Base-by-base conservation (phyloP, 1,284 basidiomycete genomes). In the Leccinum angustisporum region DNA sequence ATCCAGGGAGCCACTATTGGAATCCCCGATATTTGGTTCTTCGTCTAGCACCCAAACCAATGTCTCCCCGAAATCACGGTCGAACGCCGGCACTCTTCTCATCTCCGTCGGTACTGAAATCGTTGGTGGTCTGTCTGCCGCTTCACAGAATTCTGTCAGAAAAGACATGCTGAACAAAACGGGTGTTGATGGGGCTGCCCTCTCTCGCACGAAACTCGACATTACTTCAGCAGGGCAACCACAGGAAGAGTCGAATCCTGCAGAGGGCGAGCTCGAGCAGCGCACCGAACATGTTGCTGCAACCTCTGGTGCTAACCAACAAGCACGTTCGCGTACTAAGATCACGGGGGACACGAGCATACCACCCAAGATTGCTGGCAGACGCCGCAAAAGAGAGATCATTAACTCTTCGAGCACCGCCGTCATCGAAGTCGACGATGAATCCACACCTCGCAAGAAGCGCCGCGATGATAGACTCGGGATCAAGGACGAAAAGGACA, bases 301-400 rank as follows among this genome's bases (percentile, higher is more conserved):
- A 30, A 21, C 54, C 5, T 52, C 38, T 30, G 46, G 16, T 46
- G 18, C 13, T 16, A 14, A 33, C 13, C 59, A 33, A n/a, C 53
- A 58, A 27, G 18, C 14, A 31, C 21, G 18, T 36, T 18, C 51
- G 18, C 18, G 31, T 38, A 18, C 53, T 54, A 59, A 60, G 21
- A 59, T 21, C 27, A 38, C 43, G 53, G 61, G 59, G 18, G 55
- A 63, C 21, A 53, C 43, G 2, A 59, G 27, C 50, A 16, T 50
- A 5, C 61, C 59, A 5, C 43, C 53, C 2, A 74, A 62, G 52
- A 40, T 69, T 36, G 60, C 63, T 31, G 73, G 75, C 38, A 70
- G 14, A 27, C 73, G 73, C 52, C 66, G 74, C 62, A 72, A 76
- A 54, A 65, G 74, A 51, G 70, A 76, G 30, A 21, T 18, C 9